These are phyloP conservation scores for Phaeosphaeria sp. DNA, from an alignment of 2,329 filamentous ascomycete genomes.

Conservation along the genomic window DNA sequence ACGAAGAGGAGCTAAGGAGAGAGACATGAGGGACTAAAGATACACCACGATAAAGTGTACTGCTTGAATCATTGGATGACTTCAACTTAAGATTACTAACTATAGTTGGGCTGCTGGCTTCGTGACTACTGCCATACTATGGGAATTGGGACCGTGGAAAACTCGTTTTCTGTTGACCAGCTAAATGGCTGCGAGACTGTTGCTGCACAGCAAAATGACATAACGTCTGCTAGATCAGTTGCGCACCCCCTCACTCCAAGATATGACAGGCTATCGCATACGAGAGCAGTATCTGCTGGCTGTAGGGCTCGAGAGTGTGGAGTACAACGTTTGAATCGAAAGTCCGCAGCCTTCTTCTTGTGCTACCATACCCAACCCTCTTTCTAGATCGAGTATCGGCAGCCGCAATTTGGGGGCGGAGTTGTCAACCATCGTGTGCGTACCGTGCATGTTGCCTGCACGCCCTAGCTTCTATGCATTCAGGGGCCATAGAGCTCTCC, in stretches of 20 bases:
- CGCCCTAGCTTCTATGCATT: background rate
- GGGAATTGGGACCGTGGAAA: too few species aligned
- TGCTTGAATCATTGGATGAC: too few species aligned
- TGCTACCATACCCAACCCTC: background rate
- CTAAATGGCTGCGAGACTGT: background rate
- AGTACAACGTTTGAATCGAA: background rate
- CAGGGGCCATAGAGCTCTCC: background rate
- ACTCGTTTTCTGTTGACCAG: background rate
- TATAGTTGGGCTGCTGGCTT: too few species aligned
- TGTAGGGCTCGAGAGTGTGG: background rate
- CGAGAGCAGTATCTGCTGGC: background rate
- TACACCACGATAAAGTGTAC: background rate
- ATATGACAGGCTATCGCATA: background rate
- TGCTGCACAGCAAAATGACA: too few species aligned
- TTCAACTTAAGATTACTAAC: too few species aligned
- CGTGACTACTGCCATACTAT: too few species aligned
- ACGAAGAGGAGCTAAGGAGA: background rate
- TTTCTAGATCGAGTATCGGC: too few species aligned
- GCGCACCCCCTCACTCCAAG: too few species aligned
- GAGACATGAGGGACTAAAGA: background rate
- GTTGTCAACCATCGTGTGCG: background rate
- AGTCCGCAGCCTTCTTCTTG: background rate
- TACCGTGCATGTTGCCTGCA: background rate
- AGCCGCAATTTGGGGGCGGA: too few species aligned
- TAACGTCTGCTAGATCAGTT: too few species aligned